Percentiles rank a stretch among this genome's conserved stretches.
These are phyloP conservation scores for Sisymbrium altissimum DNA, from an alignment of 345 rosid species.

Conservation along the genomic window DNA sequence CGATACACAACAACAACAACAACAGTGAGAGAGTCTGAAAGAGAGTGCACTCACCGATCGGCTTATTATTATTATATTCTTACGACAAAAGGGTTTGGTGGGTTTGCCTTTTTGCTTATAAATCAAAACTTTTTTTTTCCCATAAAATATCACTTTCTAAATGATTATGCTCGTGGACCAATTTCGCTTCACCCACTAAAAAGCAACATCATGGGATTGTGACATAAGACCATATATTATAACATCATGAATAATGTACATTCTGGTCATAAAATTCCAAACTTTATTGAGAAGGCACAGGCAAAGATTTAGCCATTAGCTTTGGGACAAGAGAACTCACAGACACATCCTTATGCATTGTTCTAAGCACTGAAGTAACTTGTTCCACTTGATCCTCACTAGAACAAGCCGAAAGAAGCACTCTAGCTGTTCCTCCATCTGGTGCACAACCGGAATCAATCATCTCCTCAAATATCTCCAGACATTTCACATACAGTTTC, in stretches of 20 bases:
- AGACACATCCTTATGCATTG: conserved; percentile 61
- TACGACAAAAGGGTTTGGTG: conserved; percentile 36
- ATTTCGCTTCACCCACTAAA: conserved; percentile 1
- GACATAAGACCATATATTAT: conserved; percentile 21
- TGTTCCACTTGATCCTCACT: conserved; percentile 75
- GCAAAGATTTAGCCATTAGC: conserved; percentile 15
- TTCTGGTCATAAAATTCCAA: conserved; percentile 16
- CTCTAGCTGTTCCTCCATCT: conserved; percentile 85
- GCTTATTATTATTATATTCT: conserved; percentile 23
- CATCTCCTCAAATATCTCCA: conserved; percentile 88
- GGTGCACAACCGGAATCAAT: conserved; percentile 79
- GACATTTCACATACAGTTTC: conserved; percentile 64
- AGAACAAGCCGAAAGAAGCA: conserved; percentile 76
- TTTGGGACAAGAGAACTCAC: conserved; percentile 41
- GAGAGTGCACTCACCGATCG: conserved; percentile 27
- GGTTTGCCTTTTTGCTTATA: conserved; percentile 6
- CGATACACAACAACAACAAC: conserved; percentile 10
- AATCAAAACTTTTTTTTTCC: neutral
- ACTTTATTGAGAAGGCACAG: conserved; percentile 3
- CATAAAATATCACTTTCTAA: conserved; percentile 12
- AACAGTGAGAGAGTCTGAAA: neutral
- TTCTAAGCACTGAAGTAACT: conserved; percentile 67
- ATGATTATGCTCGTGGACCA: conserved; percentile 11
- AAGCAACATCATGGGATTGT: neutral
- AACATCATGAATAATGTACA: neutral